Evolutionary conservation across 202 grass and related monocot genomes (phyloP), one percentile per base, ranked within the genome.

Genomic region (Dendrocalamus latiflorus): DNA sequence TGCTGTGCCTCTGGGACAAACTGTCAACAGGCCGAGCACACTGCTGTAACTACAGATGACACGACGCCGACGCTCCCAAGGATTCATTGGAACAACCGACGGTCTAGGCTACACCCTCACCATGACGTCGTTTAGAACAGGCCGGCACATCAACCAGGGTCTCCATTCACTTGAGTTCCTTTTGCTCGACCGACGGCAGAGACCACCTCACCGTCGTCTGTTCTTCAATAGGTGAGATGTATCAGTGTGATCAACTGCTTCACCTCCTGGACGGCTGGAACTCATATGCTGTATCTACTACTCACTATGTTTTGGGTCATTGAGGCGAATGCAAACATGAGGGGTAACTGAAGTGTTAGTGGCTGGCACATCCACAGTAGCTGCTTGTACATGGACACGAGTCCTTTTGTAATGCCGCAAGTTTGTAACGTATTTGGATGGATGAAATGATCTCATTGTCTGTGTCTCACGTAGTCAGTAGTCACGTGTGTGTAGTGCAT

Each of bases 11-110:
- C 17, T 89, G 86, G 84, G 90, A 98, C 8, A 91, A 94, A 68
- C 71, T 98, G 9, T 88, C 89, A 17, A 43, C 65, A 12, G 87
- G 95, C 24, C 75, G 30, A 33, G 3, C n/a, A n/a, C 30, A 4
- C 0, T 98, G 95, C 61, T 98, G 92, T 76, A 94, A 91, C 77
- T 91, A 88, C n/a, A 91, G 90, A 93, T 98, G 81, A 93, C 85
- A 65, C 30, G 30, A 30, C n/a, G n/a, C n/a, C 17, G 4, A 8
- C 15, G 37, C 73, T 17, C 1, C 39, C 24, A 38, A 55, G 43
- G 25, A 21, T 77, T 65, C 42, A 37, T 16, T n/a, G n/a, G 62
- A 48, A 66, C 12, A 48, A 3, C 53, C 16, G 36, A 71, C 1
- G 20, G 17, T 45, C 50, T 4, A 30, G 28, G 28, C 28, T 30